These are phyloP conservation scores for Colletotrichum magnum DNA, from an alignment of 2,329 filamentous ascomycete genomes.

Conservation along the genomic window DNA sequence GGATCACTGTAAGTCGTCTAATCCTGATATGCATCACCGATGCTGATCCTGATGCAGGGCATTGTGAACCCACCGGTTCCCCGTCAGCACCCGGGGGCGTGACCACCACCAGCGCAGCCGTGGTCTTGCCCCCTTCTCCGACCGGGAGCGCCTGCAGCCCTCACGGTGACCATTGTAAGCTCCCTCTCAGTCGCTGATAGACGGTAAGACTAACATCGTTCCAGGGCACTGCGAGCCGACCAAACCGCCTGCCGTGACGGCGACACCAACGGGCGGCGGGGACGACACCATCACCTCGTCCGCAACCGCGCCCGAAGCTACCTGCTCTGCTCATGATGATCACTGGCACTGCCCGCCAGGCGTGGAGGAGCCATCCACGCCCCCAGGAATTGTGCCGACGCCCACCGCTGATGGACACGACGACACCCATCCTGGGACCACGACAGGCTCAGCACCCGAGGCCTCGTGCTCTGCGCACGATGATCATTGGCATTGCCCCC, in stretches of 20 bases:
- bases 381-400: not conserved
- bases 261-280: not conserved
- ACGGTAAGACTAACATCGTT: not conserved
- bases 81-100: constrained; percentile 11
- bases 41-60: constrained; percentile 29
- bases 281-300: not conserved
- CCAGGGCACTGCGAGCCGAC: constrained; percentile 42
- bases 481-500: constrained; percentile 38
- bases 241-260: constrained; percentile 31
- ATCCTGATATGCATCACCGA: too few relatives aligned
- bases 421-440: too few relatives aligned
- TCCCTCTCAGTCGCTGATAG: not conserved
- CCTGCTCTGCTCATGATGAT: constrained; percentile 26
- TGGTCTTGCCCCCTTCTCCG: constrained; percentile 19
- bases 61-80: constrained; percentile 39
- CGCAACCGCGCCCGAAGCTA: not conserved
- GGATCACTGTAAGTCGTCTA: constrained; percentile 19
- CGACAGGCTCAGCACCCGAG: not conserved
- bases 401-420: too few relatives aligned
- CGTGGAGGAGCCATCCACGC: not conserved
- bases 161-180: constrained; percentile 28
- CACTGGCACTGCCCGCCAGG: constrained; percentile 37
- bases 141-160: constrained; percentile 24
- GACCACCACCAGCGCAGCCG: not conserved
- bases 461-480: constrained; percentile 20